Evolutionary conservation across 2,329 filamentous ascomycete species (phyloP).

Genomic region (Calonectria multiphialidica): DNA sequence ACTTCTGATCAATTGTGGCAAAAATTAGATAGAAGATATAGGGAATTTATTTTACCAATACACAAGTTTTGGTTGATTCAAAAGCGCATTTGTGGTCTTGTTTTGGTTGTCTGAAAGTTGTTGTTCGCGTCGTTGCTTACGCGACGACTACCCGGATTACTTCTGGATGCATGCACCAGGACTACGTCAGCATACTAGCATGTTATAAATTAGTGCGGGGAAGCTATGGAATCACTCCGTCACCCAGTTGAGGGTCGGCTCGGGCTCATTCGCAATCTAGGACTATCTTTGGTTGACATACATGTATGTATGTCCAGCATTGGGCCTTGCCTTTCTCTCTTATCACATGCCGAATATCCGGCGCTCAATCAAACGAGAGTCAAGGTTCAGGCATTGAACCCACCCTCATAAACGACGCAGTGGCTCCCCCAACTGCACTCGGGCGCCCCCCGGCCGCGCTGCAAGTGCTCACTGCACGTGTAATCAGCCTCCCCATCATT

Average conservation of each 20-base stretch:
- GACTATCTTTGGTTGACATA: background rate
- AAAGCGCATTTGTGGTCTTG: background rate
- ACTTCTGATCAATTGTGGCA: background rate
- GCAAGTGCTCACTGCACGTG: constrained; percentile 5
- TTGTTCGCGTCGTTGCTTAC: background rate
- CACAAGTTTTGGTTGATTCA: background rate
- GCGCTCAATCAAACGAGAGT: background rate
- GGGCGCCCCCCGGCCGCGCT: background rate
- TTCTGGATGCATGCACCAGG: background rate
- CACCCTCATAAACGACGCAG: background rate
- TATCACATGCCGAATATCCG: constrained; percentile 2
- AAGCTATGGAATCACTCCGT: background rate
- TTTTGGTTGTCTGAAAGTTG: background rate
- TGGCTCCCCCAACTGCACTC: background rate
- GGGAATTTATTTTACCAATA: background rate
- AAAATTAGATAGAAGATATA: background rate
- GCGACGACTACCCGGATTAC: background rate
- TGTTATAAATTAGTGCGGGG: background rate
- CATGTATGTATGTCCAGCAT: too few species aligned
- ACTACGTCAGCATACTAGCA: background rate
- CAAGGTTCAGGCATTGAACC: background rate
- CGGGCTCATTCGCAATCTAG: background rate
- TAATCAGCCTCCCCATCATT: constrained; percentile 1
- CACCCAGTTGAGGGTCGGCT: background rate
- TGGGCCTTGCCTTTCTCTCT: background rate